These are phyloP conservation scores for Mycena haematopus DNA, from an alignment of 768 basidiomycete species.

Conservation along the genomic window DNA sequence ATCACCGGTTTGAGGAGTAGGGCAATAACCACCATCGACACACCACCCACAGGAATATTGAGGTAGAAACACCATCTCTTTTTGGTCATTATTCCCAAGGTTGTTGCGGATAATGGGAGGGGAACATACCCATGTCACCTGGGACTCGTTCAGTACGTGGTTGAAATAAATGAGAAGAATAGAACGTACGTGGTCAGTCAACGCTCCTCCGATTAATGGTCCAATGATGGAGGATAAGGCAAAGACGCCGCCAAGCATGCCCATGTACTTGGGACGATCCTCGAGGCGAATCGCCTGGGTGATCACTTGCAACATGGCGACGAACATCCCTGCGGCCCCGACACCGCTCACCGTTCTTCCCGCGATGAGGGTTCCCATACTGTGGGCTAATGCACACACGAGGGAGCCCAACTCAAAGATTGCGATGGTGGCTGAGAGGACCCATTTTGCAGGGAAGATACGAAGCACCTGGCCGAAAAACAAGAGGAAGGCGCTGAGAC, in stretches of 20 bases:
- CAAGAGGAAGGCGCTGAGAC: constrained; percentile 5
- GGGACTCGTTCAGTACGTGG: not conserved
- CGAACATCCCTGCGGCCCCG: constrained; percentile 32
- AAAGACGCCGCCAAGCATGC: constrained; percentile 35
- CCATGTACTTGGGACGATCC: constrained; percentile 35
- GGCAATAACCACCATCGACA: constrained; percentile 21
- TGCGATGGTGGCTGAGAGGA: not conserved
- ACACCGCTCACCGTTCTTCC: constrained; percentile 13
- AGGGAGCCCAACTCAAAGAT: constrained; percentile 1
- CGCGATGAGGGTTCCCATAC: constrained; percentile 7
- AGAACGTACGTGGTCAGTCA: constrained; percentile 31
- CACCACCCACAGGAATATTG: constrained; percentile 29
- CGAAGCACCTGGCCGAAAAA: constrained; percentile 17
- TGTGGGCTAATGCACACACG: constrained; percentile 17
- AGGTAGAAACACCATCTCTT: constrained; percentile 15
- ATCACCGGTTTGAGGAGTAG: constrained; percentile 20
- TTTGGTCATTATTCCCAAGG: not conserved
- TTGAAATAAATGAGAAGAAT: not conserved
- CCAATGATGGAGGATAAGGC: constrained; percentile 29
- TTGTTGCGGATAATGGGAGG: not conserved
- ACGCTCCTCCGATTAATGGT: constrained; percentile 38
- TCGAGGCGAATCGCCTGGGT: constrained; percentile 43
- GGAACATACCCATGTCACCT: not conserved
- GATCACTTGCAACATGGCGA: constrained; percentile 34
- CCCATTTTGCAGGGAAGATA: constrained; percentile 15